Conservation (phyloP, 2,329 filamentous ascomycete genomes). For the Cryphonectria carpinicola region DNA sequence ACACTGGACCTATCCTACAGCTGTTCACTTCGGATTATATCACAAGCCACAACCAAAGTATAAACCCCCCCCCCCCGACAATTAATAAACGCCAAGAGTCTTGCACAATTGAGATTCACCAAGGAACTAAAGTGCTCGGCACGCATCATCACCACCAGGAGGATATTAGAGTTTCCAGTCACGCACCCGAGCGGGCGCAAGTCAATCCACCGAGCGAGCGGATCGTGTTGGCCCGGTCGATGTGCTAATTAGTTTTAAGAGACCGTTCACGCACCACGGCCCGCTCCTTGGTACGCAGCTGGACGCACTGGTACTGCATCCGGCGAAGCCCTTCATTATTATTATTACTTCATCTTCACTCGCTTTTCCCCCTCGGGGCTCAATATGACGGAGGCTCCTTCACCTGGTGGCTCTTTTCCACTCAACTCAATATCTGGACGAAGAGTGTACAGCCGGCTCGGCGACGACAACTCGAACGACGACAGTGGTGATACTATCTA, state of each 20-base stretch:
- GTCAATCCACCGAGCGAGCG: neutral
- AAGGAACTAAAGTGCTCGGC: neutral
- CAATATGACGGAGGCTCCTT: conserved; percentile 15
- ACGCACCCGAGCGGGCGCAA: neutral
- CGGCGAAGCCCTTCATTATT: neutral
- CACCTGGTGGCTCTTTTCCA: conserved; percentile 22
- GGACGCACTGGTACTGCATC: neutral
- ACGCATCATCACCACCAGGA: neutral
- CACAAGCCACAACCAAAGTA: neutral
- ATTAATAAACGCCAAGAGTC: neutral
- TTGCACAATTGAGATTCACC: neutral
- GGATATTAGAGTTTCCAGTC: neutral
- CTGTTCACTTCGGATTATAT: neutral
- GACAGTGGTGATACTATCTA: conserved; percentile 22
- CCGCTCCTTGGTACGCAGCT: neutral
- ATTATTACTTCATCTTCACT: neutral
- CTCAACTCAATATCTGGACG: conserved; percentile 24
- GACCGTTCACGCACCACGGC: neutral
- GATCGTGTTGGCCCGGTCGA: neutral
- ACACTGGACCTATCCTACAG: neutral
- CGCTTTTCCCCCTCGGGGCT: no score
- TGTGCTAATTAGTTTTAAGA: neutral
- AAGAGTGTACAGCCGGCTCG: conserved; percentile 18
- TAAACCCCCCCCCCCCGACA: neutral
- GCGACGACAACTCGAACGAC: conserved; percentile 1